Evolutionary conservation across 257 asterid genomes (phyloP), one percentile per base, ranked within the genome.

Genomic region (Penstemon newberryi): DNA sequence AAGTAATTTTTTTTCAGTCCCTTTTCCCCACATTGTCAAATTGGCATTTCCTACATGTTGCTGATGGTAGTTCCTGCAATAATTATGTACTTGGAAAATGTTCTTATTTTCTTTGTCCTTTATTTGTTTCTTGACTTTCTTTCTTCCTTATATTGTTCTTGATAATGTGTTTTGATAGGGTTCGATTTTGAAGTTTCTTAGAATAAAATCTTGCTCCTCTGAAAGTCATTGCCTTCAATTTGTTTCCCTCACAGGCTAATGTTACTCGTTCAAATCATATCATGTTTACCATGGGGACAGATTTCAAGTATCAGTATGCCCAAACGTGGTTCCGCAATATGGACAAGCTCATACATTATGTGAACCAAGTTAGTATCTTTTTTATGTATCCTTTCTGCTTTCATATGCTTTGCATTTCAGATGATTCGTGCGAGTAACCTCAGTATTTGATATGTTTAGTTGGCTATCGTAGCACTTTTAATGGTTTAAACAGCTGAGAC

Each of bases 271-370:
- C 97, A 59, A 91, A 94, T 80, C 99, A 94, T 83, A 60, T 94
- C 61, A 94, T 94, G 98, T 94, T 95, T 95, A 94, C 99, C 61
- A 94, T 94, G 99, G 99, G 99, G 73, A 91, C 97, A 5, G 99
- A 94, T 83, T 94, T 94, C 83, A 86, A 87, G 83, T 94, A 94
- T 81, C 98, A 94, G 70, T 94, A 91, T 71, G 96, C 98, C 56
- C 73, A 78, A 6, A 69, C 96, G 49, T 94, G 99, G 99, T 94
- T 75, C 56, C 80, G 87, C 68, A 91, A 94, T 79, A 63, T 94
- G 96, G 99, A 94, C 85, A 94, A 94, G 91, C 95, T 94, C 81
- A 91, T 94, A 75, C 96, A 94, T 84, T 91, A 94, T 69, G 99
- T 83, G 71, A 94, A 94, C 67, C 84, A 79, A 73, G 99, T 90